These are phyloP conservation scores for Yamadazyma akitaensis DNA, from an alignment of 805 yeast genomes.

Conservation along the genomic window DNA sequence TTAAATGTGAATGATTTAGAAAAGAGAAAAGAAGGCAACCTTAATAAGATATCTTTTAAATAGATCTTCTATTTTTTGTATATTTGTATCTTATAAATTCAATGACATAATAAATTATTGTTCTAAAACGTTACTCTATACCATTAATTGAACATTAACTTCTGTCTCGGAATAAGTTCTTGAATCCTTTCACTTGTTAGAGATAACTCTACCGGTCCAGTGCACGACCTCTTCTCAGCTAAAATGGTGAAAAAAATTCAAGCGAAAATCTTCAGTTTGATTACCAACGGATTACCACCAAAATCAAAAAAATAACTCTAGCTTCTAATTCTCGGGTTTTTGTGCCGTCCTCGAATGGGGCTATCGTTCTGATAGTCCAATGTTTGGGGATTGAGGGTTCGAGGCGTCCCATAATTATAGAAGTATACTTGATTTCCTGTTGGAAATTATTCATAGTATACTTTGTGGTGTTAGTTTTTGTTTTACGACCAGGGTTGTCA, in stretches of 20 bases:
- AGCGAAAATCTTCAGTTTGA: slow-evolving; percentile 17
- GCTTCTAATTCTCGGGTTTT: slow-evolving; percentile 3
- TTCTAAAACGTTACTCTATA: background rate
- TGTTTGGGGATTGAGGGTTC: background rate
- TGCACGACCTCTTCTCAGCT: slow-evolving; percentile 4
- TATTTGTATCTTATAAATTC: slow-evolving; percentile 19
- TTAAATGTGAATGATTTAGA: slow-evolving; percentile 6
- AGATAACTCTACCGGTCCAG: too few species aligned
- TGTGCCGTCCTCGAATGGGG: background rate
- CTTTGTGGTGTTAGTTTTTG: slow-evolving; percentile 13
- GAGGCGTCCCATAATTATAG: background rate
- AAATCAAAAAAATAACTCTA: slow-evolving; percentile 13
- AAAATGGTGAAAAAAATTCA: slow-evolving; percentile 4
- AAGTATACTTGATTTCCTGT: slow-evolving; percentile 3
- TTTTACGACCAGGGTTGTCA: slow-evolving; percentile 13
- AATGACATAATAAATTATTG: slow-evolving; percentile 15
- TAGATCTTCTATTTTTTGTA: slow-evolving; percentile 13
- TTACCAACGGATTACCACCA: slow-evolving; percentile 28
- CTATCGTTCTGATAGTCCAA: slow-evolving; percentile 20
- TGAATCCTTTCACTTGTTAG: too few species aligned
- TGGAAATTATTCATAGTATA: slow-evolving; percentile 3
- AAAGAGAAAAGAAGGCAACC: slow-evolving; percentile 8
- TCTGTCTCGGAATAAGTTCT: too few species aligned
- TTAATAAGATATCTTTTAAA: slow-evolving; percentile 16
- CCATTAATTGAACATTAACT: too few species aligned